Base-by-base conservation (phyloP, 176 grass and related monocot species). In the Oryza nivara region DNA sequence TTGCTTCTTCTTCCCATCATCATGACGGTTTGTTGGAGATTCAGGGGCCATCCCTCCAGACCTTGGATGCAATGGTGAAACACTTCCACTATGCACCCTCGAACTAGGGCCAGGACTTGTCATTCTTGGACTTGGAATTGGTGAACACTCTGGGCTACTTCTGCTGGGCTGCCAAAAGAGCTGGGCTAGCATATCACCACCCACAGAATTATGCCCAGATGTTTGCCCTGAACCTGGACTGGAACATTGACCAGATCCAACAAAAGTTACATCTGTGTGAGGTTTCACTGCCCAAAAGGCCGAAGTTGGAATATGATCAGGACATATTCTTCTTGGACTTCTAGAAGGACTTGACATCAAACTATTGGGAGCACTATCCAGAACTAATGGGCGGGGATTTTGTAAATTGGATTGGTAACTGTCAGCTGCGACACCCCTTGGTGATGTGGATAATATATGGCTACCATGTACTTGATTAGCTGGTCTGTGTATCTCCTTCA, bases 141-240 rank as follows among this genome's bases (percentile, higher is more conserved):
- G 96, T 20, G 96, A 99, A 81, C 86, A 99, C 74, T 99, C 96
- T 78, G 96, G 96, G 74, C 94, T 97, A 75, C 87, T 85, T 75
- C 94, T 94, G 84, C 93, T 91, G 43, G 80, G 80, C 34, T 91
- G 96, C 96, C 91, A 99, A 80, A 99, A 92, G 48, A 92, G 73
- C 70, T 96, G 96, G 9, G 85, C 90, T 45, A 94, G 82, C 91
- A 99, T 94, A 78, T 99, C 96, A 38, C 93, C 96, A 79, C 96
- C 96, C 7, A 99, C 90, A 38, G 96, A 99, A 80, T 99, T 99
- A 80, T 99, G 96, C 10, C 96, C 96, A 38, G 96, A 99, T 46
- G 96, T 99, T 89, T 99, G 96, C 64, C 96, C 96, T 84, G 96
- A 99, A 64, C 93, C 93, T 81, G 96, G 96, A 89, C 96, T 99